A percentile compares a stretch with the other conserved stretches of the same genome.
These are phyloP conservation scores for Yamadazyma triangularis DNA, from an alignment of 1,139 yeast genomes.

Conservation along the genomic window DNA sequence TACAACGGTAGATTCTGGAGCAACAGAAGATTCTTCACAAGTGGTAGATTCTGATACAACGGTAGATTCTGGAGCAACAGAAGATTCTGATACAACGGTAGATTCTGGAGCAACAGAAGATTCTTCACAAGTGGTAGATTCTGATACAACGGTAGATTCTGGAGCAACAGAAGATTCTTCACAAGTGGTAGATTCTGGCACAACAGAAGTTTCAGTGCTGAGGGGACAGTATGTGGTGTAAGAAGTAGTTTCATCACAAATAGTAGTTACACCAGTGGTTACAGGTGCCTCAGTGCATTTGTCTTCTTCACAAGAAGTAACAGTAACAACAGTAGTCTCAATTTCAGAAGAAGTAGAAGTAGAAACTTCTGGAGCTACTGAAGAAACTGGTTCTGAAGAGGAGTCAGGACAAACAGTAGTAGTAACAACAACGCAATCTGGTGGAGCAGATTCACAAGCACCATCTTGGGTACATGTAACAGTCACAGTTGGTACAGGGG, in stretches of 20 bases:
- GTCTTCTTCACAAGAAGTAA: conserved; percentile 43
- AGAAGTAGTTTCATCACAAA: conserved; percentile 17
- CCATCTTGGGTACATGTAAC: neutral
- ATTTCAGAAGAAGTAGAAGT: conserved; percentile 9
- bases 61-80: conserved; percentile 3
- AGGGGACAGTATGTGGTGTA: conserved; percentile 35
- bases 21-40: conserved; percentile 11
- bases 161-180: conserved; percentile 9
- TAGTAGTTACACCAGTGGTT: conserved; percentile 23
- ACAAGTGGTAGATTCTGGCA: conserved; percentile 50
- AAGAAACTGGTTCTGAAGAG: neutral
- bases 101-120: conserved; percentile 35
- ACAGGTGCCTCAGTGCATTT: conserved; percentile 27
- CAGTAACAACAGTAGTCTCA: conserved; percentile 32
- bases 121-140: conserved; percentile 23
- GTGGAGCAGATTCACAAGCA: neutral
- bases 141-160: neutral
- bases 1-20: conserved; percentile 1
- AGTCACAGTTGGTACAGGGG: neutral
- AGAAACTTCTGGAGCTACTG: neutral
- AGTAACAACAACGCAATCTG: neutral
- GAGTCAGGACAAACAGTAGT: neutral
- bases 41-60: conserved; percentile 3
- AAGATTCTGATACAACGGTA: conserved; percentile 26
- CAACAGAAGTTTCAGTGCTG: conserved; percentile 10